Evolutionary conservation across 208 protist genomes (phyloP).

Genomic region (Leishmania arabica): DNA sequence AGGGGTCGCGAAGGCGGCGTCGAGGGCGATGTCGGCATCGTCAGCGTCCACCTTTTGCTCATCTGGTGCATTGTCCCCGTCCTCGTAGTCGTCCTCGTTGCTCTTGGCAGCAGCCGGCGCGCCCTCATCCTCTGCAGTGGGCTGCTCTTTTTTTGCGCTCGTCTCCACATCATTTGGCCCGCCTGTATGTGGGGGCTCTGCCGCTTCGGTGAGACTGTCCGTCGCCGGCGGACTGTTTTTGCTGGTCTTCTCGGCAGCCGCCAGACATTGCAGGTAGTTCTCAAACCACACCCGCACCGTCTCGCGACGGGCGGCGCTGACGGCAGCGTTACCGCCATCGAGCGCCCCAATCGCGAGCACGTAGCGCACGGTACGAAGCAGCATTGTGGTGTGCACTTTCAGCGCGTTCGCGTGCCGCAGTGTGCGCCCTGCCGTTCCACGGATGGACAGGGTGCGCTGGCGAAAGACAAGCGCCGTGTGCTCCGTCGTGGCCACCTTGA

Average conservation of each 20-base stretch:
- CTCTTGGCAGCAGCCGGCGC: not conserved
- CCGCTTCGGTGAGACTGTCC: not conserved
- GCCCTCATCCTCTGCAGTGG: not conserved
- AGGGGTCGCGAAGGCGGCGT: slow-evolving; percentile 6
- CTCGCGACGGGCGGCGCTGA: slow-evolving; percentile 7
- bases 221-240: not conserved
- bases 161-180: not conserved
- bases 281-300: slow-evolving; percentile 16
- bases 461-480: slow-evolving; percentile 40
- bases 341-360: slow-evolving; percentile 7
- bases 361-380: slow-evolving; percentile 26
- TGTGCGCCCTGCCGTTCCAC: not conserved
- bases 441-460: slow-evolving; percentile 35
- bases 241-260: not conserved
- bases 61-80: slow-evolving; percentile 1
- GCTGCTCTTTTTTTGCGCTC: not conserved
- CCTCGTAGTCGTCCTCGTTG: not conserved
- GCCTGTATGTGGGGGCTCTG: not conserved
- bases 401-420: not conserved
- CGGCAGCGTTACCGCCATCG: not conserved
- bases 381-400: slow-evolving; percentile 15
- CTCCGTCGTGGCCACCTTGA: slow-evolving; percentile 26
- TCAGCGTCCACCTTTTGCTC: not conserved
- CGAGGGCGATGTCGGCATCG: not conserved
- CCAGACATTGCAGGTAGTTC: slow-evolving; percentile 23